Evolutionary conservation across 2,329 filamentous ascomycete genomes (phyloP).

Genomic region (Macroventuria anomochaeta): DNA sequence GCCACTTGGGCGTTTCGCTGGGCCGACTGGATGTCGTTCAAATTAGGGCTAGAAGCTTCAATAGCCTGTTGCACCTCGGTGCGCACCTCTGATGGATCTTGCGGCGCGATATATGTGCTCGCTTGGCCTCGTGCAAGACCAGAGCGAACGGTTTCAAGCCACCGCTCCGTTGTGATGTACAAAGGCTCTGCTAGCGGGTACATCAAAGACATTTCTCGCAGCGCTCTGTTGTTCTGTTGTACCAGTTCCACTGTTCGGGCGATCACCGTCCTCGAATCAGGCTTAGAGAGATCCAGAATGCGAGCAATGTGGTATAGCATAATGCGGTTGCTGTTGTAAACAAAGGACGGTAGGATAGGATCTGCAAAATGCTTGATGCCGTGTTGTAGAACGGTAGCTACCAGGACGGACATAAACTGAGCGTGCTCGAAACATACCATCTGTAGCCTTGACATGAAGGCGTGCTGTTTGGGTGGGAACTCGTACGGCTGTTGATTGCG

Average conservation of each 20-base stretch:
- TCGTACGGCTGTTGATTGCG: constrained; percentile 40
- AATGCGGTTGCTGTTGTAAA: constrained; percentile 44
- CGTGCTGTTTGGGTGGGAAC: constrained; percentile 34
- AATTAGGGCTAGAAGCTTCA: constrained; percentile 21
- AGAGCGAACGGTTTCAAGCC: constrained; percentile 40
- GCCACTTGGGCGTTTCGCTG: constrained; percentile 20
- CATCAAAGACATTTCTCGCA: constrained; percentile 41
- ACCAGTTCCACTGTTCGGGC: constrained; percentile 39
- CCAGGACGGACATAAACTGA: constrained; percentile 37
- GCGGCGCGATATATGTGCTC: constrained; percentile 38
- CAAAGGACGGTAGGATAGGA: constrained; percentile 42
- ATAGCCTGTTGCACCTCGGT: constrained; percentile 34
- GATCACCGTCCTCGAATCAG: constrained; percentile 34
- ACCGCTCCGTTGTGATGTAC: constrained; percentile 40
- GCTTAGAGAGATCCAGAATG: constrained; percentile 36
- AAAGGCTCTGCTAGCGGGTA: constrained; percentile 42
- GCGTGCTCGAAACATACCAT: constrained; percentile 42
- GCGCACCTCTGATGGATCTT: constrained; percentile 34
- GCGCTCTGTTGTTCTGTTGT: constrained; percentile 40
- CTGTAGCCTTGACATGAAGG: constrained; percentile 36
- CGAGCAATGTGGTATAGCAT: constrained; percentile 45
- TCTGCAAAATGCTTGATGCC: constrained; percentile 44
- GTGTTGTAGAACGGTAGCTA: constrained; percentile 39
- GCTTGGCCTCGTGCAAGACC: constrained; percentile 37
- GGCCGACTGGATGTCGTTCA: constrained; percentile 7